Conservation (phyloP, 768 basidiomycete species). For the Dioszegia aurantiaca region DNA sequence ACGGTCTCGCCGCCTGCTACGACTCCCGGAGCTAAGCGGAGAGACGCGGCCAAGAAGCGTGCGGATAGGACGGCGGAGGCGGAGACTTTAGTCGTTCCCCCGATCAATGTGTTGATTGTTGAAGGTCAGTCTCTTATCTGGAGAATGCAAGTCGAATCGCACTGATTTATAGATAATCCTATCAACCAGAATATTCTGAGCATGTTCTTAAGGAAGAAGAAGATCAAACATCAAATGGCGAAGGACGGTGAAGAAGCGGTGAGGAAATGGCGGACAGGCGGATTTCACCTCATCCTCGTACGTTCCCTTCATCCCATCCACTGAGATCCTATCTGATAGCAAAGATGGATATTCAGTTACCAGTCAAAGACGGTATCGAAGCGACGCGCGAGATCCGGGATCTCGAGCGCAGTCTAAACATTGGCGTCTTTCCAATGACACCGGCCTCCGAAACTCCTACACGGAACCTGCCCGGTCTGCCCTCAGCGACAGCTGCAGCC, state of each 20-base stretch:
- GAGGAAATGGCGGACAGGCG: slow-evolving; percentile 86
- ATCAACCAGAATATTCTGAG: slow-evolving; percentile 97
- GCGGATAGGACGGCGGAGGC: slow-evolving; percentile 54
- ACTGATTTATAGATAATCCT: slow-evolving; percentile 71
- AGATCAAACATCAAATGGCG: slow-evolving; percentile 89
- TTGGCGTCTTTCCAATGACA: slow-evolving; percentile 68
- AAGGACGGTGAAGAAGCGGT: slow-evolving; percentile 95
- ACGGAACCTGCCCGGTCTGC: slow-evolving; percentile 13
- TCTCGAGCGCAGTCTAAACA: slow-evolving; percentile 67
- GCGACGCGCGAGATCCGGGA: slow-evolving; percentile 93
- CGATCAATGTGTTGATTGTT: slow-evolving; percentile 95
- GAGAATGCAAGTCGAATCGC: neutral
- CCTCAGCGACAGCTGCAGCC: slow-evolving; percentile 18
- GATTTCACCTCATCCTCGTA: slow-evolving; percentile 92
- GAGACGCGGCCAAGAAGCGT: neutral
- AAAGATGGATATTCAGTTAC: slow-evolving; percentile 99
- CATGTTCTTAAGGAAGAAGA: slow-evolving; percentile 95
- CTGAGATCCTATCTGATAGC: neutral
- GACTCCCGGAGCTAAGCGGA: slow-evolving; percentile 29
- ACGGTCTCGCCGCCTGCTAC: no score
- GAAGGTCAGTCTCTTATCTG: slow-evolving; percentile 65
- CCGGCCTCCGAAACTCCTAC: slow-evolving; percentile 60
- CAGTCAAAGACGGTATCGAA: slow-evolving; percentile 96
- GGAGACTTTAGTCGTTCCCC: slow-evolving; percentile 79
- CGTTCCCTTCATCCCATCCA: slow-evolving; percentile 47